phyloP scores from a whole-genome alignment of 371 early-diverging fungal genomes.

The Capniomyces stellatus region DNA sequence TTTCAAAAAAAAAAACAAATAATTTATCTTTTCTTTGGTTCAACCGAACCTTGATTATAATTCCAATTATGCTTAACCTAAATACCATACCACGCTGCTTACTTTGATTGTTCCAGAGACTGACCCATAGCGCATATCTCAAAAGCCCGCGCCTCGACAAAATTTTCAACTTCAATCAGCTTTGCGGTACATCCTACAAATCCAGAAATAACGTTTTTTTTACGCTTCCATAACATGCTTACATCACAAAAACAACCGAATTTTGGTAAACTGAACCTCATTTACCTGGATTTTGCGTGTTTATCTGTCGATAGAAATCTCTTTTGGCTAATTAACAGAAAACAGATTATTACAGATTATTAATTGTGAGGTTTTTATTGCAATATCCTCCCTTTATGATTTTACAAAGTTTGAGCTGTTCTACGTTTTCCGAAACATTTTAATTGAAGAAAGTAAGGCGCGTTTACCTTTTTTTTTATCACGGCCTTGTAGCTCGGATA shows the following conservation, averaged over 20 bases:
- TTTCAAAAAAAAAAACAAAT: too few species aligned
- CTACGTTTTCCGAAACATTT: background rate
- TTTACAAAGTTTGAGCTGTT: background rate
- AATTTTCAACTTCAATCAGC: conserved; percentile 25
- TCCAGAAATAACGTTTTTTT: background rate
- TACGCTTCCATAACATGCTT: too few species aligned
- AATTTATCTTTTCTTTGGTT: conserved; percentile 9
- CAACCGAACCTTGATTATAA: background rate
- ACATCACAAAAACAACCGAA: background rate
- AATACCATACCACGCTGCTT: background rate
- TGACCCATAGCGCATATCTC: conserved; percentile 68
- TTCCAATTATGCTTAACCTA: background rate
- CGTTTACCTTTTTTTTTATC: conserved; percentile 1
- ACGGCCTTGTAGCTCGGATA: background rate
- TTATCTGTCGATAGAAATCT: background rate
- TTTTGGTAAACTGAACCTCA: background rate
- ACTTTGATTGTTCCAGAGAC: conserved; percentile 25
- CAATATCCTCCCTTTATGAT: too few species aligned
- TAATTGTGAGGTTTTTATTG: too few species aligned
- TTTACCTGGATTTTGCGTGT: background rate
- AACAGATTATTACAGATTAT: too few species aligned
- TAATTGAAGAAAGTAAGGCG: background rate
- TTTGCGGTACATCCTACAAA: background rate
- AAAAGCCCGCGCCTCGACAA: conserved; percentile 45
- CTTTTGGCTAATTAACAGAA: background rate